Base-by-base conservation (phyloP, 2,329 filamentous ascomycete genomes). In the Sporothrix pseudoabietina region DNA sequence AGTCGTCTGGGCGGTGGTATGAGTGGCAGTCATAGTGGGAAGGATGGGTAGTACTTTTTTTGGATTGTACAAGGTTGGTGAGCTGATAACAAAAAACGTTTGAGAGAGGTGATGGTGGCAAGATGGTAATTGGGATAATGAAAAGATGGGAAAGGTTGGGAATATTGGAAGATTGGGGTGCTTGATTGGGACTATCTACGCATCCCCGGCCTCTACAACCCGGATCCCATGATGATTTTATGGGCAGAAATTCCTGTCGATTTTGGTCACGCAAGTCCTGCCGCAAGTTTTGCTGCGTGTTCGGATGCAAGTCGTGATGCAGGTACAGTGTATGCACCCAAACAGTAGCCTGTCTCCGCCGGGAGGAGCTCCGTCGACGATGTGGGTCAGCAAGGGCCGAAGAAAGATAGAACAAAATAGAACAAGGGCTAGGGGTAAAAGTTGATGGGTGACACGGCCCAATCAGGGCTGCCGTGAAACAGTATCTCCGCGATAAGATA, bases 1-100 rank as follows among this genome's bases (percentile, higher is more conserved):
- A 4, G 73, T 72, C n/a, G 73, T 72, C 30, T 73, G 85, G 81
- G 3, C 68, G 10, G 71, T 71, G 59, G 69, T 41, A 4, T 70
- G 47, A 16, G 19, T 41, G 41, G 61, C n/a, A 47, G 61, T 35
- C 61, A 66, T 66, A n/a, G 19, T 26, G 22, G 22, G 16, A 9
- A 22, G 19, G n/a, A 54, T 54, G n/a, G 19, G 52, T 22, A 22
- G 52, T 22, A 22, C 22, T 22, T 54, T n/a, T 52, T 52, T 22
- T 44, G 41, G 6, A 14, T 57, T 14, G 55, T 57, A 9, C 12
- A 9, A 12, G 14, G 55, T 35, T 32, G 26, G 12, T 26, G 26
- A 57, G 26, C 10, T 32, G 55, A 57, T 57, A 32, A 57, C 26
- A 32, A 32, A 26, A 26, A 12, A 12, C 2, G 52, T 22, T 10